phyloP scores from a whole-genome alignment of 129 eudicot genomes.

The Centella asiatica region DNA sequence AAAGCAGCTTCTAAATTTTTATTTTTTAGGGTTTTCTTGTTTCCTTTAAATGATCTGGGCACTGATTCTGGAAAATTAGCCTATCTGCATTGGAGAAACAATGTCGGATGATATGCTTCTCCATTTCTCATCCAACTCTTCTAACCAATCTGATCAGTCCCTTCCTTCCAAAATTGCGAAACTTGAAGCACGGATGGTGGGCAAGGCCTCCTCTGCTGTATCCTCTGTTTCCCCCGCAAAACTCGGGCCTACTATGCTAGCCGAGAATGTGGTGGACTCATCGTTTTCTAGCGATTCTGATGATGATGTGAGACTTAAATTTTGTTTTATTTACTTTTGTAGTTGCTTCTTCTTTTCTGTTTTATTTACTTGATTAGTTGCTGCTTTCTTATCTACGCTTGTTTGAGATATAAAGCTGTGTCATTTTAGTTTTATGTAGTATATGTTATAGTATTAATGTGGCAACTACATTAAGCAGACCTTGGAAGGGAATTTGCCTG shows the following conservation, averaged over 20 bases:
- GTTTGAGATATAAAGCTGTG: neutral
- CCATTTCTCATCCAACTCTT: constrained; percentile 80
- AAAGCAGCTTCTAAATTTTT: neutral
- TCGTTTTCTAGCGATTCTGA: constrained; percentile 77
- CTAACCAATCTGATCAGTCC: constrained; percentile 84
- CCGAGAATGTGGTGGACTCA: constrained; percentile 29
- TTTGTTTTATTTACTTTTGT: neutral
- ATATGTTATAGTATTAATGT: neutral
- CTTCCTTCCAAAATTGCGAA: constrained; percentile 71
- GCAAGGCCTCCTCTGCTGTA: constrained; percentile 54
- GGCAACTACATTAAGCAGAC: neutral
- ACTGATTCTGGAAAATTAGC: neutral
- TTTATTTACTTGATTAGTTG: neutral
- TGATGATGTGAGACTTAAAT: constrained; percentile 68
- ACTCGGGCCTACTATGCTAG: constrained; percentile 28
- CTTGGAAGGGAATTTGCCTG: neutral
- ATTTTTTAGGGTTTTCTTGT: neutral
- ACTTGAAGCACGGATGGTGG: constrained; percentile 90
- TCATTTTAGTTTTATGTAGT: neutral
- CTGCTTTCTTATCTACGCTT: neutral
- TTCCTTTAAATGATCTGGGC: neutral
- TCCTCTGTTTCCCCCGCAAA: constrained; percentile 35
- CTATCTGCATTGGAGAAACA: constrained; percentile 16
- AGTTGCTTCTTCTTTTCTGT: neutral
- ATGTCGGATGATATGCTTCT: constrained; percentile 89